These are phyloP conservation scores for Marasmius tenuissimus DNA, from an alignment of 1,284 basidiomycete genomes.

Conservation along the genomic window DNA sequence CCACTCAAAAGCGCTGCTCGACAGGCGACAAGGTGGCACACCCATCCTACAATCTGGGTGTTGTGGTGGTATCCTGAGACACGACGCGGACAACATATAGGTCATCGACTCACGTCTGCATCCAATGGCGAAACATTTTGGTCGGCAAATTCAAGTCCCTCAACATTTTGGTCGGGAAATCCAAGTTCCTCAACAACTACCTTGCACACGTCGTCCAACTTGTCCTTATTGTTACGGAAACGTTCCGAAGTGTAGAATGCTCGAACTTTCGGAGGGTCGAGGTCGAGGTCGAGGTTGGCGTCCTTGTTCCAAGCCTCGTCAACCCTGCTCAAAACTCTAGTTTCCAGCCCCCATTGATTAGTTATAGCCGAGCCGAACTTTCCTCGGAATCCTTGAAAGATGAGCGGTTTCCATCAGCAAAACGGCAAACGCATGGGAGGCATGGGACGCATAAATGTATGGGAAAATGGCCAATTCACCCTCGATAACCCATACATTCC, in stretches of 20 bases:
- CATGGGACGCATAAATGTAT: no score
- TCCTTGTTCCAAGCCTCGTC: constrained; percentile 67
- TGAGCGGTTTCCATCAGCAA: constrained; percentile 57
- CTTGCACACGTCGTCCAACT: constrained; percentile 50
- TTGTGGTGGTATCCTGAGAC: not conserved
- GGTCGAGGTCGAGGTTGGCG: constrained; percentile 9
- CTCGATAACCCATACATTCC: no score
- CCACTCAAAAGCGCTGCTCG: constrained; percentile 86
- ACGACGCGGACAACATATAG: not conserved
- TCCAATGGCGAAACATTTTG: constrained; percentile 60
- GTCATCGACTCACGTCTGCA: constrained; percentile 49
- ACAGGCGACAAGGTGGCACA: constrained; percentile 74
- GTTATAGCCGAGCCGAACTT: constrained; percentile 75
- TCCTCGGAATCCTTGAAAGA: constrained; percentile 90
- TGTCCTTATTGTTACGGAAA: constrained; percentile 26
- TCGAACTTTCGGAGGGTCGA: constrained; percentile 30
- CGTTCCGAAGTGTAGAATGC: constrained; percentile 34
- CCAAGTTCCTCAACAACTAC: constrained; percentile 68
- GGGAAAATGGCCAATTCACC: no score
- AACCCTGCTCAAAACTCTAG: constrained; percentile 87
- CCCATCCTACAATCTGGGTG: constrained; percentile 74
- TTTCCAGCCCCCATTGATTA: constrained; percentile 92
- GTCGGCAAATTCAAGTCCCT: no score
- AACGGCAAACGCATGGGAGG: no score
- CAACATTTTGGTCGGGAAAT: no score